Base-by-base conservation (phyloP, 1,139 yeast genomes). In the Pichia sp. region DNA sequence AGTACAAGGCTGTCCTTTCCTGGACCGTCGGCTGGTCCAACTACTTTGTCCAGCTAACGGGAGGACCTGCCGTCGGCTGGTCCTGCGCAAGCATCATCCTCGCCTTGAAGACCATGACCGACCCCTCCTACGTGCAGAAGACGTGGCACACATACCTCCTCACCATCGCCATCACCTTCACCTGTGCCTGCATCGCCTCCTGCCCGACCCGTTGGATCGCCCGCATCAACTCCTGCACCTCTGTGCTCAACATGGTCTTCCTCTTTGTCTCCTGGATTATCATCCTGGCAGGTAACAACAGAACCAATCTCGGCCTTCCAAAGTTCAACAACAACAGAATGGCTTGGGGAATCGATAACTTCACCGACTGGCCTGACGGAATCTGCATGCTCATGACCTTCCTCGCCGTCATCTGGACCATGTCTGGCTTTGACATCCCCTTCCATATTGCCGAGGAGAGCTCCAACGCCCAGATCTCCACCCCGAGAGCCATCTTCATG, bases 381-480 rank as follows among this genome's bases (percentile, higher is more conserved):
- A 72, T 83, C 46, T 76, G 85, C 26, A 72, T 82, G 64, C 69
- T 83, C 54, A 74, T 80, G 76, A 73, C 82, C 19, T 84, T 83
- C 65, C 69, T 82, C 62, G 85, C 88, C 28, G 83, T 78, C 49
- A 80, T 83, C 62, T 85, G 90, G 90, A 80, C 86, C 34, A 83
- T 84, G 85, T 77, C 85, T 45, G 90, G 90, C 22, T 84, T 82
- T 62, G 91, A 85, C 64, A 78, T 87, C 19, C 87, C 90, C 0
- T 84, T 83, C 72, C 90, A 85, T 62, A 70, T 85, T 50, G 76
- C 87, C 16, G 93, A 85, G 66, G 89, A 84, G 63, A 80, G 87
- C 62, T 70, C 83, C 44, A 82, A 83, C 64, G 87, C 89, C 9
- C 67, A 65, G 52, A 37, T 61, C 18, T 71, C 86, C 3, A 82